Evolutionary conservation across 1,139 yeast species (phyloP), one percentile per base, ranked within the genome.

Genomic region (Protomyces arabidopsidicola): DNA sequence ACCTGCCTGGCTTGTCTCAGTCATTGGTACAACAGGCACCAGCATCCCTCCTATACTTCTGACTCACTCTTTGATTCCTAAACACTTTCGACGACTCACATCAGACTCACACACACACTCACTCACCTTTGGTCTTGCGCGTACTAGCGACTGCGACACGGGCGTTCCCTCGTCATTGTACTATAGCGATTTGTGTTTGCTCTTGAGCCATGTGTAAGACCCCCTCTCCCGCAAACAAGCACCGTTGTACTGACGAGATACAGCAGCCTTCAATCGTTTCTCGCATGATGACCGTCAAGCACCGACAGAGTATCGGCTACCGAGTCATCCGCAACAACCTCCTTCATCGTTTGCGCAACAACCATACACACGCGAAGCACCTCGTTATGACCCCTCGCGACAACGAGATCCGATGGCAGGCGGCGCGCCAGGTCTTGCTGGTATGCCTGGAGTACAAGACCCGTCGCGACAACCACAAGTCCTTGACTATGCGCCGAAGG

Each of bases 311-410:
- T 42, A 42, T 20, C 48, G 48, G 5, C 48, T 42, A 18, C 48
- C 48, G 14, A 20, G 48, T 12, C 42, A 36, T 36, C 16, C 42
- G 42, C 42, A n/a, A 36, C 48, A 18, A n/a, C 48, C 48, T 6
- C 48, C 16, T 18, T 24, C 20, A 18, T 18, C 22, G 5, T 42
- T n/a, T 18, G 20, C 48, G 22, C 48, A 42, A 42, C 22, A 20
- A 16, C 48, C 48, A n/a, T 55, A 55, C 39, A 34, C 60, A 38
- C 55, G 60, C 12, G 60, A 58, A 24, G 53, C 51, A 5, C 62
- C 62, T n/a, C 54, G 62, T n/a, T 58, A 39, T 31, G 62, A 52
- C 10, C 62, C 62, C 16, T 27, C 51, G n/a, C 48, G 48, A n/a
- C 22, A 42, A n/a, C 48, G 22, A 18, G 22, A 10, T 5, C 22